Percentiles rank a stretch among this genome's conserved stretches.
Conservation (phyloP, 495 filamentous ascomycete genomes). For the Podospora appendiculata region DNA sequence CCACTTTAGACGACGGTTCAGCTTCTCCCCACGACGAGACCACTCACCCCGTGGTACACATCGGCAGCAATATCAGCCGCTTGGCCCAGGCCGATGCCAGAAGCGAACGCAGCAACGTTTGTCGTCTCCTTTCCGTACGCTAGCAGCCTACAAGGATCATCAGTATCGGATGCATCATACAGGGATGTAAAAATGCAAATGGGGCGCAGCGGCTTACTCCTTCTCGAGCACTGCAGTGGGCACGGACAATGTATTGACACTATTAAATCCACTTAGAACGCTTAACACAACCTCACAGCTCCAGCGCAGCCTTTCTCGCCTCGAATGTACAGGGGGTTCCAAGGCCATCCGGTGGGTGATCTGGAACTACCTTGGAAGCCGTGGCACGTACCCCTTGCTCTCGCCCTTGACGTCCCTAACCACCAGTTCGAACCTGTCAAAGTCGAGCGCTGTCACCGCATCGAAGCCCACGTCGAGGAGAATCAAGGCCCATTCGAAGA, state of each 20-base stretch:
- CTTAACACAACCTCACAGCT: too few relatives aligned
- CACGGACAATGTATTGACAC: slow-evolving; percentile 49
- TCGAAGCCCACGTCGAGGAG: slow-evolving; percentile 95
- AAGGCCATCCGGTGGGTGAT: too few relatives aligned
- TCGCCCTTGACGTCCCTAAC: slow-evolving; percentile 82
- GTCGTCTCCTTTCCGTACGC: slow-evolving; percentile 65
- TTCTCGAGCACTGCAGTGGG: slow-evolving; percentile 79
- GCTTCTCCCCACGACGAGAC: neutral
- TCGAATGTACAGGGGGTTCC: too few relatives aligned
- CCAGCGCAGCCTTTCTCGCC: too few relatives aligned
- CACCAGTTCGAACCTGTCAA: slow-evolving; percentile 80
- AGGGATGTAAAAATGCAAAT: neutral
- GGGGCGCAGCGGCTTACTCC: slow-evolving; percentile 49
- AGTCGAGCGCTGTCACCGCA: slow-evolving; percentile 93
- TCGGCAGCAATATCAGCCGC: slow-evolving; percentile 78
- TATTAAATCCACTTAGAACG: slow-evolving; percentile 28
- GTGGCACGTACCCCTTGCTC: slow-evolving; percentile 98
- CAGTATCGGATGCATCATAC: neutral
- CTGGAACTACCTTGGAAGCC: slow-evolving; percentile 72
- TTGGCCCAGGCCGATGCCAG: slow-evolving; percentile 64
- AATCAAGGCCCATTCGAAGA: slow-evolving; percentile 96
- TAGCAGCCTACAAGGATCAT: slow-evolving; percentile 6
- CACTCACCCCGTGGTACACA: slow-evolving; percentile 81
- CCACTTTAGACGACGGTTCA: neutral
- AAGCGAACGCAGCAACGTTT: slow-evolving; percentile 59